phyloP scores from a whole-genome alignment of 495 filamentous ascomycete species.

The Oleoguttula mirabilis region DNA sequence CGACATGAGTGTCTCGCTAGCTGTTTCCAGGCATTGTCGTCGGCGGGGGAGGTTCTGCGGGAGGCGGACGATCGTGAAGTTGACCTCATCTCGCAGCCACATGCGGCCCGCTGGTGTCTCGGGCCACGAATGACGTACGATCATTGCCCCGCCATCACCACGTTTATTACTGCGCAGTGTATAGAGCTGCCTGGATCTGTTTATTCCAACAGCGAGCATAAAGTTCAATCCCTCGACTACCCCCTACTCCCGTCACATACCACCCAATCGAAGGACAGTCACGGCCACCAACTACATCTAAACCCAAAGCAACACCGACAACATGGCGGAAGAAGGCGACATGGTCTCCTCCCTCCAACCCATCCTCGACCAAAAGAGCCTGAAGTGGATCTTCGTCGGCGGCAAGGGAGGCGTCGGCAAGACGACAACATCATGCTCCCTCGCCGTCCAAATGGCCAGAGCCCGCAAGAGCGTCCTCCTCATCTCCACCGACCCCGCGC shows the following conservation, averaged over 20 bases:
- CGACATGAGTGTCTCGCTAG: slow-evolving; percentile 1
- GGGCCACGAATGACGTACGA: no score
- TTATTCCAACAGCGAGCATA: background rate
- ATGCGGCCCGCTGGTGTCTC: no score
- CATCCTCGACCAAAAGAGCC: slow-evolving; percentile 81
- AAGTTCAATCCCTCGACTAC: background rate
- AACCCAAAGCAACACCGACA: background rate
- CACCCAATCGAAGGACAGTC: no score
- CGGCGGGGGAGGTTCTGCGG: no score
- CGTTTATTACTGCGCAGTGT: background rate
- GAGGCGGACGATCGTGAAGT: no score
- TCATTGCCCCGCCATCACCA: no score
- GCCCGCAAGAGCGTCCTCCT: slow-evolving; percentile 89
- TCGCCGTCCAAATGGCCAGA: slow-evolving; percentile 96
- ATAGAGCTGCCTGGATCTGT: background rate
- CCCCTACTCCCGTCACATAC: no score
- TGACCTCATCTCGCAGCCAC: no score
- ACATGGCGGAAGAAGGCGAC: slow-evolving; percentile 28
- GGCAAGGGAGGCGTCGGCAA: slow-evolving; percentile 99
- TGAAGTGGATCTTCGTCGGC: slow-evolving; percentile 98
- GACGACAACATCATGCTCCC: slow-evolving; percentile 94
- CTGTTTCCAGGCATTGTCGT: no score
- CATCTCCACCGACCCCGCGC: slow-evolving; percentile 95
- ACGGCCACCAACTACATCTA: no score
- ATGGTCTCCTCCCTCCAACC: slow-evolving; percentile 90